These are phyloP conservation scores for Phlebiopsis flavidoalba DNA, from an alignment of 768 basidiomycete species.

Conservation along the genomic window DNA sequence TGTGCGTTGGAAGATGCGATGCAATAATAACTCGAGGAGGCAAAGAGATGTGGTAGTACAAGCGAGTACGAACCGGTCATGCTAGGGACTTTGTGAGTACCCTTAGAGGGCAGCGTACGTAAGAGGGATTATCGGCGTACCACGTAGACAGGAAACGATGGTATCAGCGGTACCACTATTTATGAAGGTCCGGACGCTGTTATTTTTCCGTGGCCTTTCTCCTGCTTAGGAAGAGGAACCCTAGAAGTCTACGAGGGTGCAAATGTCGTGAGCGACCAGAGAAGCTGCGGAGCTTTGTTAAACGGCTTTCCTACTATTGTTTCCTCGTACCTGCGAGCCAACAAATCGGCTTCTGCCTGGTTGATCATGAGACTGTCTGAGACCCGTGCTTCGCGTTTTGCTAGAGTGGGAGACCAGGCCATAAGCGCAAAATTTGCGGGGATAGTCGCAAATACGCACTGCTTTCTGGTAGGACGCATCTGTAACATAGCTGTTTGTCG, in stretches of 20 bases:
- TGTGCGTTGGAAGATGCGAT: no score
- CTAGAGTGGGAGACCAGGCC: no score
- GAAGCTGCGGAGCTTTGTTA: not conserved
- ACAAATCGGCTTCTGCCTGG: constrained; percentile 30
- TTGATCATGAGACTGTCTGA: not conserved
- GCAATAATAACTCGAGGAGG: no score
- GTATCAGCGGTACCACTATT: not conserved
- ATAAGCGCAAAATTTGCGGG: no score
- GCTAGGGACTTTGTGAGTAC: no score
- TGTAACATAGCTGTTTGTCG: not conserved
- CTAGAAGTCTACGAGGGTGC: constrained; percentile 45
- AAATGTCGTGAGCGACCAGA: not conserved
- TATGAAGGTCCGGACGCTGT: not conserved
- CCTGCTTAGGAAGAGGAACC: constrained; percentile 62
- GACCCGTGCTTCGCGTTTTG: not conserved
- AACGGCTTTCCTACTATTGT: constrained; percentile 53
- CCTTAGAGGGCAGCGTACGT: no score
- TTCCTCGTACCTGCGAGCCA: constrained; percentile 55
- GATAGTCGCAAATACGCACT: no score
- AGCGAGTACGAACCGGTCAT: no score
- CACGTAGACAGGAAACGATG: not conserved
- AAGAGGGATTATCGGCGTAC: no score
- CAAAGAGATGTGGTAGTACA: no score
- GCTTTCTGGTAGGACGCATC: no score
- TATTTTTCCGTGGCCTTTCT: constrained; percentile 20